Evolutionary conservation across 2,329 filamentous ascomycete genomes (phyloP), one percentile per base, ranked within the genome.

Genomic region (Trichoderma guizhouense): DNA sequence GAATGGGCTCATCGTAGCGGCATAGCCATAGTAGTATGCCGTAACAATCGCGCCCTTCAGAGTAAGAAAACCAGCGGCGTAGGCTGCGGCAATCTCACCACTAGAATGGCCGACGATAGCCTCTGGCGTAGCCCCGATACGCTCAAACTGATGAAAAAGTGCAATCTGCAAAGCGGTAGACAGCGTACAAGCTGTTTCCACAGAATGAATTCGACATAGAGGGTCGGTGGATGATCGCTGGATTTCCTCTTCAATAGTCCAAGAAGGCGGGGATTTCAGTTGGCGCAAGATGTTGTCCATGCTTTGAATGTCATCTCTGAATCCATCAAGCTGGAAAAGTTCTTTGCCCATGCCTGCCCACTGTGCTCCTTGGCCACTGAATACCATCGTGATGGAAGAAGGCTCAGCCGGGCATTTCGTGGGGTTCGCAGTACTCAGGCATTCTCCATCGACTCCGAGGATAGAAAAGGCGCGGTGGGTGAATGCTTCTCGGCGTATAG

Each of bases 131-230:
- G 83, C 62, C 4, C 75, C 76, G 43, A 77, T 77, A 2, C 66
- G 68, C n/a, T 72, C 64, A 34, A 81, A 74, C 0, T 83, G 73
- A 12, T 82, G 76, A 0, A 83, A 76, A 0, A 85, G 71, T 2
- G 75, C 82, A 12, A 85, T 73, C 72, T 85, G 84, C 0, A 85
- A 12, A 0, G 81, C 81, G 1, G 83, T 84, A 61, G 80, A 84
- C 0, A 82, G 39, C 0, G 83, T 78, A 68, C 84, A 83, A n/a
- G 65, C 39, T 3, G 55, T 15, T 34, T 61, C 61, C n/a, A 43
- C 47, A 51, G 61, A 55, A 28, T 73, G 43, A 43, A 73, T 65
- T 7, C 39, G 63, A 53, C 70, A 67, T 18, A 53, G 43, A 28
- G 71, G 32, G 26, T 66, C 72, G 36, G 60, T 28, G n/a, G 65